These are phyloP conservation scores for Capsicum baccatum DNA, from an alignment of 257 asterid genomes.

Conservation along the genomic window DNA sequence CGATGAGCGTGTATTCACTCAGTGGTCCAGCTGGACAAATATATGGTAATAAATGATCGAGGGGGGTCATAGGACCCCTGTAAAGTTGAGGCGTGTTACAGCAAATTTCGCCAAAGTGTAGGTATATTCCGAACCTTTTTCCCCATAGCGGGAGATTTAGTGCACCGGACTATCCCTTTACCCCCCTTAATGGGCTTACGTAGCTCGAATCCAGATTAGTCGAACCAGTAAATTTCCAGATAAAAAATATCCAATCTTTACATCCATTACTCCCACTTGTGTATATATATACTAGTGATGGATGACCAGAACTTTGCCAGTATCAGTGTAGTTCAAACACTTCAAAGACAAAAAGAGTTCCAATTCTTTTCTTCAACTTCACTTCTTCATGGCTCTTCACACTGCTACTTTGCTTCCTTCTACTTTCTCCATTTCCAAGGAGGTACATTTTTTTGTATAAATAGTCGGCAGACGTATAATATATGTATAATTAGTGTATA, in stretches of 20 bases:
- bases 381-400: constrained; percentile 71
- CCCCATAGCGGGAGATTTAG: too few species aligned
- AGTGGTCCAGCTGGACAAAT: too few species aligned
- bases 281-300: constrained; percentile 35
- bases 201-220: background rate
- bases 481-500: background rate
- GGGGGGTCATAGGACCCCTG: too few species aligned
- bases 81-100: too few species aligned
- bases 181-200: background rate
- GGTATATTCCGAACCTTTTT: too few species aligned
- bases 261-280: constrained; percentile 26
- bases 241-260: background rate
- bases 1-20: too few species aligned
- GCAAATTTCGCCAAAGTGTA: too few species aligned
- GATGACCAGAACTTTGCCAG: background rate
- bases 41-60: too few species aligned
- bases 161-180: too few species aligned
- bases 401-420: constrained; percentile 73
- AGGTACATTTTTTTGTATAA: constrained; percentile 41
- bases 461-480: background rate
- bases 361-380: background rate
- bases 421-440: constrained; percentile 65
- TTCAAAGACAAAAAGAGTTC: background rate
- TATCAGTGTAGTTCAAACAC: constrained; percentile 35
- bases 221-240: background rate